Evolutionary conservation across 2,329 filamentous ascomycete species (phyloP), one percentile per base, ranked within the genome.

Genomic region (Hypoxylon sp.): DNA sequence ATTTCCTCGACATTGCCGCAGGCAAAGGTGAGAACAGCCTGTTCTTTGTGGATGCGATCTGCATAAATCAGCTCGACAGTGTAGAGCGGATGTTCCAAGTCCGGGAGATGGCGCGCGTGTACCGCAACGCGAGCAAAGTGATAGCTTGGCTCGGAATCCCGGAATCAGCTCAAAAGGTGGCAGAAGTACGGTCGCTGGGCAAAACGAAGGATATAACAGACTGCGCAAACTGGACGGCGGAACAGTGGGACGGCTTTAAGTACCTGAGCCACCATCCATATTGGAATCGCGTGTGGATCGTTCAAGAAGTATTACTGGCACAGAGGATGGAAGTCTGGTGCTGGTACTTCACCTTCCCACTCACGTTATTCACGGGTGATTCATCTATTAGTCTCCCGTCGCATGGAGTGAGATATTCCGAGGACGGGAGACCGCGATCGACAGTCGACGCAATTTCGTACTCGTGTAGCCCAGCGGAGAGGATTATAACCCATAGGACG

Each of bases 31-130:
- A 60, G 17, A 32, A 39, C 24, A 63, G 68, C 11, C 29, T 69
- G 11, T 62, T 65, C 48, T 72, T 72, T 37, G 37, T 72, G n/a
- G 70, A 72, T 21, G 65, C 69, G 3, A 59, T 70, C 31, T 72
- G 67, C 46, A 68, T 72, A 48, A 63, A 70, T 52, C 64, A 70
- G 52, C 54, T 67, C 47, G 52, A 68, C 42, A 15, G 7, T 21
- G 42, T 52, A 13, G 67, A 68, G 59, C 42, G 65, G 11, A 39
- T 42, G 15, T 57, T 6, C 24, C 69, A 72, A n/a, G 67, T 68
- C 17, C 32, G 31, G 7, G 32, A 66, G 32, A 70, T 70, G 65
- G 54, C 61, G n/a, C 54, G 52, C 42, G 47, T 70, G 39, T 72
- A 65, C 37, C 62, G 62, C 54, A 48, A 58, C 29, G 67, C 69